Evolutionary conservation across 2,329 filamentous ascomycete species (phyloP).

Genomic region (Epichloe amarillans): DNA sequence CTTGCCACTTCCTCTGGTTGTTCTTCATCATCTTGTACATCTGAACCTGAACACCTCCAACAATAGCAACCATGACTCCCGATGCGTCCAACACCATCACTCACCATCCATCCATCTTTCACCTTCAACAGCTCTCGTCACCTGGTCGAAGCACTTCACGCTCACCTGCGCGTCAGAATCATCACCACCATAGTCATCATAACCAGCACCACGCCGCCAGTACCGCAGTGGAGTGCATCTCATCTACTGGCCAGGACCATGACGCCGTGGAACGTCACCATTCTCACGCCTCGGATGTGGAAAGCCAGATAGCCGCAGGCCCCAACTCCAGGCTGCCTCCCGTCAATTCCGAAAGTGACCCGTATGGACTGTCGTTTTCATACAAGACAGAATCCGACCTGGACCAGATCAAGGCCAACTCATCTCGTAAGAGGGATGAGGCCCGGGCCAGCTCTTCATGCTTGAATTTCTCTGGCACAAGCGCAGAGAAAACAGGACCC

Average conservation of each 20-base stretch:
- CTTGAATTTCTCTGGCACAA: background rate
- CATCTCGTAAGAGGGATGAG: conserved; percentile 57
- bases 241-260: conserved; percentile 18
- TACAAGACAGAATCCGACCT: conserved; percentile 72
- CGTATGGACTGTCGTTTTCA: conserved; percentile 62
- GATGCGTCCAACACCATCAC: conserved; percentile 28
- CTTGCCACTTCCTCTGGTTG: background rate
- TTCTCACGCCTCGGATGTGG: conserved; percentile 30
- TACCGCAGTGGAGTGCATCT: conserved; percentile 30
- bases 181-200: conserved; percentile 2
- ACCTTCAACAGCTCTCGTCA: conserved; percentile 22
- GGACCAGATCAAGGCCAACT: conserved; percentile 65
- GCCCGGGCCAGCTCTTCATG: conserved; percentile 5
- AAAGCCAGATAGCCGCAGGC: conserved; percentile 29
- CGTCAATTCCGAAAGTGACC: conserved; percentile 57
- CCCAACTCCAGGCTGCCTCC: conserved; percentile 36
- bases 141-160: conserved; percentile 16
- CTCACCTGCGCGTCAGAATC: conserved; percentile 10
- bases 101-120: conserved; percentile 31
- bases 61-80: conserved; percentile 23
- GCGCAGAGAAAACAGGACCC: conserved; percentile 7
- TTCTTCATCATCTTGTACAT: background rate
- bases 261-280: conserved; percentile 30
- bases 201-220: conserved; percentile 24
- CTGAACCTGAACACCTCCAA: background rate